Evolutionary conservation across 164 flowering plant genomes (phyloP).

Genomic region (Magnolia officinalis): DNA sequence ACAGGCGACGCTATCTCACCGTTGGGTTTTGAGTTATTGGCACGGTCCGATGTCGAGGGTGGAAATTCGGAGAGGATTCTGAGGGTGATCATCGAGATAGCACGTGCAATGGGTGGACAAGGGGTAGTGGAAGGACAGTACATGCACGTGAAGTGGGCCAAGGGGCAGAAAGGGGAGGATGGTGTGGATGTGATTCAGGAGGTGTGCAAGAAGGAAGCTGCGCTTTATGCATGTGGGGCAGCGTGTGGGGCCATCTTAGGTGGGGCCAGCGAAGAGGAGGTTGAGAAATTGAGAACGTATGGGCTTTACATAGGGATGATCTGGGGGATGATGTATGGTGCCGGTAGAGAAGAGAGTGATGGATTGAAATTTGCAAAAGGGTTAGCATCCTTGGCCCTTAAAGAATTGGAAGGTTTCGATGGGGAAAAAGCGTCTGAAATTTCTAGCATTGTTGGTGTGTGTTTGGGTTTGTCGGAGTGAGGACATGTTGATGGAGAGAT

Average conservation of each 20-base stretch:
- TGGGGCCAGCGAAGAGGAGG: constrained; percentile 55
- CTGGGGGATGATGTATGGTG: constrained; percentile 18
- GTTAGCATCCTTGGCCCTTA: constrained; percentile 27
- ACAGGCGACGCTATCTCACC: constrained; percentile 48
- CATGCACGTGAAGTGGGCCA: constrained; percentile 10
- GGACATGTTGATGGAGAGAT: too few species aligned
- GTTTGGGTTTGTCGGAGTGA: background rate
- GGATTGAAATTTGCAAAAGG: constrained; percentile 14
- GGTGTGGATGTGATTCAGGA: constrained; percentile 10
- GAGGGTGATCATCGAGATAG: constrained; percentile 49
- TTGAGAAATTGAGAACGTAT: constrained; percentile 46
- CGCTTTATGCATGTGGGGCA: constrained; percentile 48
- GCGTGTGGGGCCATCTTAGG: constrained; percentile 77
- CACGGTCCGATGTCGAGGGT: constrained; percentile 22
- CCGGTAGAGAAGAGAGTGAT: constrained; percentile 6
- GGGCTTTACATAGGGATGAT: constrained; percentile 54
- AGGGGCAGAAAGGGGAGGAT: background rate
- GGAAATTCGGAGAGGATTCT: constrained; percentile 30
- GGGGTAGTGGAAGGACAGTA: constrained; percentile 45
- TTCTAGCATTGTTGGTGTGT: constrained; percentile 11
- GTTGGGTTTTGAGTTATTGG: constrained; percentile 46
- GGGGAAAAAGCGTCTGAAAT: constrained; percentile 13
- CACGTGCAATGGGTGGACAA: constrained; percentile 46
- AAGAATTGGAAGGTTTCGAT: constrained; percentile 29
- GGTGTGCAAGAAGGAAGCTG: constrained; percentile 43